A percentile compares a stretch with the other conserved stretches of the same genome.
phyloP scores from a whole-genome alignment of 805 yeast species.

The Metschnikowia gelsemii region DNA sequence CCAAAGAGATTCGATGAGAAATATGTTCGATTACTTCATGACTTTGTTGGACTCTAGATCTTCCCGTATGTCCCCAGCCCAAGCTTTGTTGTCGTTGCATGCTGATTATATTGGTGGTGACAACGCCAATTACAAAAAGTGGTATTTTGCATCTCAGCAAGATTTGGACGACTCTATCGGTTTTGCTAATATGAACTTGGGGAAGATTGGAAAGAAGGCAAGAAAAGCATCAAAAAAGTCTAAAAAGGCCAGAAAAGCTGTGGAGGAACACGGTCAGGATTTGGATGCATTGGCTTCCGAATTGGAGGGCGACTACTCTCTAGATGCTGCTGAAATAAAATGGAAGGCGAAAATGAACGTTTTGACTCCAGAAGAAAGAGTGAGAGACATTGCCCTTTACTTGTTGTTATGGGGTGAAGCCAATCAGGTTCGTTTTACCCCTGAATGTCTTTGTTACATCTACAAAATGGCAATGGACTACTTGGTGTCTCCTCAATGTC shows the following conservation, averaged over 20 bases:
- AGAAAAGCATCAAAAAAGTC: constrained; percentile 80
- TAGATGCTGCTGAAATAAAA: constrained; percentile 79
- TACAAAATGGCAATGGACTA: constrained; percentile 95
- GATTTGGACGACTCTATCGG: constrained; percentile 85
- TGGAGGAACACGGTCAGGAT: constrained; percentile 63
- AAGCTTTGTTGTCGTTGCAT: constrained; percentile 76
- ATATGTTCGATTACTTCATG: constrained; percentile 87
- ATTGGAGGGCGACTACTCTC: constrained; percentile 79
- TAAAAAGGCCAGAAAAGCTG: constrained; percentile 70
- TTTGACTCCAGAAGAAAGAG: constrained; percentile 72
- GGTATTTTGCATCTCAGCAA: constrained; percentile 87
- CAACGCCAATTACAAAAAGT: constrained; percentile 77
- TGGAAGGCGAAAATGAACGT: constrained; percentile 82
- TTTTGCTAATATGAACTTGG: constrained; percentile 75
- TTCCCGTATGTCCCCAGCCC: constrained; percentile 87
- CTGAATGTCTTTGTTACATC: constrained; percentile 81
- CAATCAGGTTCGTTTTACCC: constrained; percentile 89
- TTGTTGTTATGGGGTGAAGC: constrained; percentile 87
- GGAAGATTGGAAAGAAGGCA: constrained; percentile 74
- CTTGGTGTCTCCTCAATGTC: constrained; percentile 84
- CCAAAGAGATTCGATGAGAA: constrained; percentile 92
- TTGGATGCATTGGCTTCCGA: constrained; percentile 62
- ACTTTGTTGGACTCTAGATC: constrained; percentile 78
- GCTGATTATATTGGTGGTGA: constrained; percentile 91
- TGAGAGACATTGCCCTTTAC: constrained; percentile 74